Conservation (phyloP, 139 green algal genomes). For the Coelastrella sp. region DNA sequence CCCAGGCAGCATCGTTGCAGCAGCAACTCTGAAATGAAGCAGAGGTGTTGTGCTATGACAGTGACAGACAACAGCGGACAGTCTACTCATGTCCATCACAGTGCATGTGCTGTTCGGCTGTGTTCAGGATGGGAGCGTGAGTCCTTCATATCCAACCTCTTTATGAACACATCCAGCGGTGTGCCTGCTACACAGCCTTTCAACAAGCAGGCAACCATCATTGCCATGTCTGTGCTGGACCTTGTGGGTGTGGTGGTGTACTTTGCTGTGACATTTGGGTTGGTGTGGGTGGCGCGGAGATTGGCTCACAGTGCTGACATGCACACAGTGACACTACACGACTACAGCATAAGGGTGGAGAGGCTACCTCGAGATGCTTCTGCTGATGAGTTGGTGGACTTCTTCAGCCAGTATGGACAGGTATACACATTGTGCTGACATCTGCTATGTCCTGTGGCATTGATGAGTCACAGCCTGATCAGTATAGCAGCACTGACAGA, state of each 20-base stretch:
- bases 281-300: constrained; percentile 14
- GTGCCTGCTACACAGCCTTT: neutral
- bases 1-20: no score
- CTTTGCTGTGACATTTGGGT: constrained; percentile 26
- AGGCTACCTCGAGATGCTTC: constrained; percentile 46
- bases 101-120: neutral
- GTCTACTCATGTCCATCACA: no score
- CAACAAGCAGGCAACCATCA: constrained; percentile 39
- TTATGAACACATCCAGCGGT: neutral
- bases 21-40: no score
- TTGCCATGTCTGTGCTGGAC: constrained; percentile 46
- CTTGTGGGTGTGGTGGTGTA: constrained; percentile 18
- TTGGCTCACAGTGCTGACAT: constrained; percentile 16
- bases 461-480: neutral
- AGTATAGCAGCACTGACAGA: neutral
- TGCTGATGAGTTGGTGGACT: constrained; percentile 41
- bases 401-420: constrained; percentile 53
- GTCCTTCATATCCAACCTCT: neutral
- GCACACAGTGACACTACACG: constrained; percentile 50
- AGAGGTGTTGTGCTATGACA: no score
- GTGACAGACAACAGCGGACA: no score
- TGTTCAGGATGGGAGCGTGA: constrained; percentile 24
- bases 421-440: constrained; percentile 4
- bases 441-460: neutral
- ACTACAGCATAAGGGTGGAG: constrained; percentile 54